Evolutionary conservation across 2,329 filamentous ascomycete genomes (phyloP).

Genomic region (Lachnellula cervina): DNA sequence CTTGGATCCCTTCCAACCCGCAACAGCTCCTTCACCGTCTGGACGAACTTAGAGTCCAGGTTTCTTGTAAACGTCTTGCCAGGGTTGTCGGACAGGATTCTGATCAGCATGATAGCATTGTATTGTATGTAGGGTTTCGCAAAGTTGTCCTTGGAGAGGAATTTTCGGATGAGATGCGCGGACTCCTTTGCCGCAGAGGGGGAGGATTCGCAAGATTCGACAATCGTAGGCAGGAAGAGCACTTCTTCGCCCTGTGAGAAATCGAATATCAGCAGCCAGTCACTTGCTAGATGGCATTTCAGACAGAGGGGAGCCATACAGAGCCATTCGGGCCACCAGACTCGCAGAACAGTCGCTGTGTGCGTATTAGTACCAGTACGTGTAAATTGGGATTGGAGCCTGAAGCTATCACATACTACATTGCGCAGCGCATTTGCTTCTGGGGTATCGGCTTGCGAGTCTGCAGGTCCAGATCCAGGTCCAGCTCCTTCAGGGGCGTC

Average conservation of each 20-base stretch:
- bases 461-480: not conserved
- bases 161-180: slow-evolving; percentile 76
- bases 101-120: slow-evolving; percentile 91
- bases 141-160: slow-evolving; percentile 68
- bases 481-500: slow-evolving; percentile 12
- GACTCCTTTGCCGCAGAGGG: slow-evolving; percentile 79
- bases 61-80: slow-evolving; percentile 87
- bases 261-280: slow-evolving; percentile 4
- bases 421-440: slow-evolving; percentile 61
- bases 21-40: slow-evolving; percentile 69
- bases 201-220: slow-evolving; percentile 91
- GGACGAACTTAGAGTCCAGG: slow-evolving; percentile 78
- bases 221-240: slow-evolving; percentile 85
- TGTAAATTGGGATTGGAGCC: not conserved
- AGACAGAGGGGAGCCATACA: slow-evolving; percentile 36
- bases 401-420: slow-evolving; percentile 52
- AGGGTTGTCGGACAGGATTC: slow-evolving; percentile 89
- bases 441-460: slow-evolving; percentile 50
- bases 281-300: not conserved
- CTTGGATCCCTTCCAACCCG: slow-evolving; percentile 65
- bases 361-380: slow-evolving; percentile 4
- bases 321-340: slow-evolving; percentile 56
- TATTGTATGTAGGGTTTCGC: slow-evolving; percentile 71
- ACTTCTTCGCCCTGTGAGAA: slow-evolving; percentile 72
- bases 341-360: slow-evolving; percentile 76